Conservation (phyloP, 2,329 filamentous ascomycete species). For the Dactylellina leptospora region DNA sequence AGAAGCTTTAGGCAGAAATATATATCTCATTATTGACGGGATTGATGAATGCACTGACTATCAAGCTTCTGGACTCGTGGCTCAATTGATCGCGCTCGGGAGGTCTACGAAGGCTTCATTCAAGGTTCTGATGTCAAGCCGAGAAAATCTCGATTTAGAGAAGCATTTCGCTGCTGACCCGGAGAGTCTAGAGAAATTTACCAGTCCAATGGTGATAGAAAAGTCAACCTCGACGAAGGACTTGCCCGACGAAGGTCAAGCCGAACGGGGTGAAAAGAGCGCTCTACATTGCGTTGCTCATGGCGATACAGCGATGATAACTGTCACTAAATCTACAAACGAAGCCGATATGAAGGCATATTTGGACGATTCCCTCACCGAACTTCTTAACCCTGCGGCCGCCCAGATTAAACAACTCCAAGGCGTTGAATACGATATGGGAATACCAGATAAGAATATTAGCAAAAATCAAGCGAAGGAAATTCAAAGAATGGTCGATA, state of each 20-base stretch:
- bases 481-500: slow-evolving; percentile 27
- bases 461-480: slow-evolving; percentile 17
- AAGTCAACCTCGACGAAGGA: no score
- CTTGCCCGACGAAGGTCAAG: neutral
- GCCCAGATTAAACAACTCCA: neutral
- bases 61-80: neutral
- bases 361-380: slow-evolving; percentile 21
- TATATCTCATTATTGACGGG: slow-evolving; percentile 35
- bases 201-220: neutral
- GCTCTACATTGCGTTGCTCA: slow-evolving; percentile 6
- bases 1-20: neutral
- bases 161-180: neutral
- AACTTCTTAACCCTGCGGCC: slow-evolving; percentile 11
- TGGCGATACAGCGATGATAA: slow-evolving; percentile 27
- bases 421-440: neutral
- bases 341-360: slow-evolving; percentile 40
- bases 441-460: neutral
- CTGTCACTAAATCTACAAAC: slow-evolving; percentile 35
- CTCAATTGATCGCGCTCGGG: slow-evolving; percentile 6
- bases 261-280: neutral
- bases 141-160: slow-evolving; percentile 17
- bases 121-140: slow-evolving; percentile 31
- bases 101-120: slow-evolving; percentile 29
- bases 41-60: slow-evolving; percentile 37
- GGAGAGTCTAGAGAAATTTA: neutral